These are phyloP conservation scores for Phytopythium kandeliae DNA, from an alignment of 352 stramenopile genomes.

Conservation along the genomic window DNA sequence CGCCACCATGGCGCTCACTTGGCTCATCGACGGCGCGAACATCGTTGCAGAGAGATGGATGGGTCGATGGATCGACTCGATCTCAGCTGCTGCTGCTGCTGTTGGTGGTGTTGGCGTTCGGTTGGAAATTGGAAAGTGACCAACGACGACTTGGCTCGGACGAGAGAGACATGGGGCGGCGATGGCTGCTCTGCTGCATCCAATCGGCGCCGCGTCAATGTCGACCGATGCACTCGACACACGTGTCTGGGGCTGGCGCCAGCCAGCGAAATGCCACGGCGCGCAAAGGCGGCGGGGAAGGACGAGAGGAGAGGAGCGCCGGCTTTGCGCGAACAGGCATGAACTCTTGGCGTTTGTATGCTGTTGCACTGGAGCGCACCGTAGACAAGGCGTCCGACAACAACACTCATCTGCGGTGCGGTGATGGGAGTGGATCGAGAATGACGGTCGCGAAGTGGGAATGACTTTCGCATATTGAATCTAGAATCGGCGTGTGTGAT, in stretches of 20 bases:
- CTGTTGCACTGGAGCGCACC: neutral
- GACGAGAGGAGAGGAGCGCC: too few species aligned
- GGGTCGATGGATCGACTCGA: too few species aligned
- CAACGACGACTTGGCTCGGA: neutral
- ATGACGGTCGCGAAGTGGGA: neutral
- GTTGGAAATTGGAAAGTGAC: neutral
- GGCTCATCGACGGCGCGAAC: neutral
- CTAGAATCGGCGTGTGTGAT: neutral
- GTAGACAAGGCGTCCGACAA: constrained; percentile 1
- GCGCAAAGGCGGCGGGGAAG: neutral
- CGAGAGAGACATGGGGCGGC: constrained; percentile 1
- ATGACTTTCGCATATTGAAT: neutral
- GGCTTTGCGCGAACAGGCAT: constrained; percentile 2
- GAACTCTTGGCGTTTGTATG: neutral
- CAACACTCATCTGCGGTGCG: constrained; percentile 1
- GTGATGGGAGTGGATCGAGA: too few species aligned
- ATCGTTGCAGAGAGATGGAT: neutral
- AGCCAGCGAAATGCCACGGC: neutral
- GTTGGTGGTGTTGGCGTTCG: too few species aligned
- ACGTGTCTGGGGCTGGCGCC: neutral
- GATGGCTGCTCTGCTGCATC: neutral
- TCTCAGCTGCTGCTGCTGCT: too few species aligned
- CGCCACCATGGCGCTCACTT: neutral
- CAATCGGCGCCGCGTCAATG: too few species aligned
- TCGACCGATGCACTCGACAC: too few species aligned